Conservation (phyloP, 352 stramenopile genomes). For the Phytophthora ohioensis region DNA sequence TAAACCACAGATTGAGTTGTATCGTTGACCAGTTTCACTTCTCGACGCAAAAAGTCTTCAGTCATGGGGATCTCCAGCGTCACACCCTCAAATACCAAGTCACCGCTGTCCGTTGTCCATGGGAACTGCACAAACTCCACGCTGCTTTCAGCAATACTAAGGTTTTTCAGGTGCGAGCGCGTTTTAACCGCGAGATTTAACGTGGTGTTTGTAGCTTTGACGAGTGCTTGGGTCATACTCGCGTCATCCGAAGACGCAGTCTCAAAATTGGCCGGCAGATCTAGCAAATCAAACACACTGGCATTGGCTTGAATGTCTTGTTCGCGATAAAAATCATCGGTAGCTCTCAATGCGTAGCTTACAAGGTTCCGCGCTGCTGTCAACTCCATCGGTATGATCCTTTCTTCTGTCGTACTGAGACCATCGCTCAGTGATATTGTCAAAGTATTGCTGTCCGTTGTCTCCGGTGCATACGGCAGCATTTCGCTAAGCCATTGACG, state of each 20-base stretch:
- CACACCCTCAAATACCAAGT: slow-evolving; percentile 49
- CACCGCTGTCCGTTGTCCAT: slow-evolving; percentile 34
- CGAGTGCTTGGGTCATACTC: slow-evolving; percentile 32
- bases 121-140: slow-evolving; percentile 47
- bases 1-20: slow-evolving; percentile 50
- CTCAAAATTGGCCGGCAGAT: slow-evolving; percentile 25
- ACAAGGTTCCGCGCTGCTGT: slow-evolving; percentile 40
- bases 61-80: slow-evolving; percentile 58
- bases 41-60: slow-evolving; percentile 44
- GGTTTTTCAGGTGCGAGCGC: slow-evolving; percentile 39
- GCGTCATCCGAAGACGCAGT: slow-evolving; percentile 22
- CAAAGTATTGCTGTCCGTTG: slow-evolving; percentile 34
- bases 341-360: slow-evolving; percentile 39
- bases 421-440: slow-evolving; percentile 26
- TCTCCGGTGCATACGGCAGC: slow-evolving; percentile 40
- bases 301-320: slow-evolving; percentile 33
- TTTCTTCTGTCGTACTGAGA: slow-evolving; percentile 2
- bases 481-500: slow-evolving; percentile 53
- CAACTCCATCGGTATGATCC: slow-evolving; percentile 42
- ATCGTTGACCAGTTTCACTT: slow-evolving; percentile 39
- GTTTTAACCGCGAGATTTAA: slow-evolving; percentile 36
- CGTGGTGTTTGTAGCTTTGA: slow-evolving; percentile 36
- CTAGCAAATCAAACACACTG: slow-evolving; percentile 36
- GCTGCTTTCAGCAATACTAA: slow-evolving; percentile 40
- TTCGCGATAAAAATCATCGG: slow-evolving; percentile 57